Percentiles rank a stretch among this genome's conserved stretches.
Evolutionary conservation across 768 basidiomycete species (phyloP).

Genomic region (Podaxis sp.): DNA sequence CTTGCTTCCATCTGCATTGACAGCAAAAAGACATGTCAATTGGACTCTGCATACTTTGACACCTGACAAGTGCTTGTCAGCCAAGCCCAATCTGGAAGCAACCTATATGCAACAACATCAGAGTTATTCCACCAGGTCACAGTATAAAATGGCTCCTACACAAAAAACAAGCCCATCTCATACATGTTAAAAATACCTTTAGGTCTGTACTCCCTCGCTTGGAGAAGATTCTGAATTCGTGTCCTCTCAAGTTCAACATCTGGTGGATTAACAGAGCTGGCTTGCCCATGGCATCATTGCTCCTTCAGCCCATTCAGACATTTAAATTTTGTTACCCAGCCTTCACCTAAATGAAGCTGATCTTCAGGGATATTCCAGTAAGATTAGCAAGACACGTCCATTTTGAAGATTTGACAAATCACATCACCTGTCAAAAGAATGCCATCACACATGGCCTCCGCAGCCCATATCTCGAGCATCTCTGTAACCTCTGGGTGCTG

Average conservation of each 20-base stretch:
- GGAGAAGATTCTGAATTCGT: slow-evolving; percentile 24
- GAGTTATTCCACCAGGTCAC: neutral
- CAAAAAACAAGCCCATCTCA: neutral
- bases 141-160: neutral
- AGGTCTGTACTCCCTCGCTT: slow-evolving; percentile 8
- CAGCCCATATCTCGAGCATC: slow-evolving; percentile 33
- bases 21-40: slow-evolving; percentile 27
- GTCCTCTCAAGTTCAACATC: slow-evolving; percentile 22
- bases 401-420: slow-evolving; percentile 29
- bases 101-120: neutral
- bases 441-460: slow-evolving; percentile 24
- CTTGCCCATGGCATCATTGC: slow-evolving; percentile 28
- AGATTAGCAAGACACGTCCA: slow-evolving; percentile 29
- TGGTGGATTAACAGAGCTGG: slow-evolving; percentile 23
- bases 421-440: slow-evolving; percentile 30
- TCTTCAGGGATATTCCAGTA: slow-evolving; percentile 24
- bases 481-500: slow-evolving; percentile 29
- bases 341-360: slow-evolving; percentile 27
- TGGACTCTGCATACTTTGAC: slow-evolving; percentile 27
- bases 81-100: neutral
- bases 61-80: slow-evolving; percentile 17
- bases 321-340: slow-evolving; percentile 29
- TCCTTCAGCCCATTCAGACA: too few species aligned
- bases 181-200: neutral
- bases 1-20: slow-evolving; percentile 28